Evolutionary conservation across 305 asterid genomes (phyloP), one percentile per base, ranked within the genome.

Genomic region (Plantago coronopus): DNA sequence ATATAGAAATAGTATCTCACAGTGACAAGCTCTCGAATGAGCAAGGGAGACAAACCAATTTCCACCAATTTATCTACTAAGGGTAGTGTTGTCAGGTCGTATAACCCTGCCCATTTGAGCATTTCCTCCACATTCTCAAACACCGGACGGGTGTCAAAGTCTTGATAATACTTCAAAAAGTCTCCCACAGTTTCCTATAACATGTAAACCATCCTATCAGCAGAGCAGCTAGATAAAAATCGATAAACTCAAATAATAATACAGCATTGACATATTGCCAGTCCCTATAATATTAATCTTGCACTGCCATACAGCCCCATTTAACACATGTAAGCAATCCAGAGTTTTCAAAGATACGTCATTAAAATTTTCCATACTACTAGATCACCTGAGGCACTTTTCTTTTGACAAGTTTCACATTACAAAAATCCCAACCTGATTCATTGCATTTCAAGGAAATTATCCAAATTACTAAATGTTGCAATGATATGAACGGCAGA

Each of bases 61-160:
- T 73, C 85, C 54, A 68, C 72, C 70, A 89, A 67, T 70, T 81
- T 84, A 77, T 83, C 83, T 64, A 78, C 84, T 54, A 93, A 72
- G 3, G 87, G 76, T 40, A 51, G 69, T 1, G 63, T 77, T 5
- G 99, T 89, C 77, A 89, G 76, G 76, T 85, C 72, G 75, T 76
- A 85, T 14, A 93, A 74, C 65, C 88, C 95, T 14, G 97, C 83
- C 99, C 99, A 93, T 75, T 79, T 85, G 51, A 89, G 97, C 97
- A 93, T 89, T 65, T 65, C 87, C 67, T 89, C 97, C 60, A 89
- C 91, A 49, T 66, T 85, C 75, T 68, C 80, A 66, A 93, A 93
- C 74, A 81, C 80, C 0, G 99, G 97, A 44, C 99, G 84, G 47
- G 81, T 66, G 74, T 83, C 94, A 17, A 83, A 54, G 68, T 57